Percentiles rank a stretch among this genome's conserved stretches.
phyloP scores from a whole-genome alignment of 441 rosid genomes.

The Metrosideros polymorpha region DNA sequence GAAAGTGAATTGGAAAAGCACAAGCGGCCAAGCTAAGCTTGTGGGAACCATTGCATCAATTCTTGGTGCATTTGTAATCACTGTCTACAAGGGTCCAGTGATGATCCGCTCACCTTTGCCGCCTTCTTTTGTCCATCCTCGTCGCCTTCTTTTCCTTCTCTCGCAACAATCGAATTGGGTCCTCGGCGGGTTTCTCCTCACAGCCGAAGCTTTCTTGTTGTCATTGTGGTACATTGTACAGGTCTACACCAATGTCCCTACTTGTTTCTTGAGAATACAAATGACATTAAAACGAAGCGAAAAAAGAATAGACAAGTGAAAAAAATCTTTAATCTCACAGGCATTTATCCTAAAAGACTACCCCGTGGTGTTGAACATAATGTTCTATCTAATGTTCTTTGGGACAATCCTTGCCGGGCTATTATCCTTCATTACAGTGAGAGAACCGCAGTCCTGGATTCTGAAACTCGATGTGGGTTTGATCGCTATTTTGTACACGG shows the following conservation, averaged over 20 bases:
- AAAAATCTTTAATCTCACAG: slow-evolving; percentile 8
- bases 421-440: slow-evolving; percentile 20
- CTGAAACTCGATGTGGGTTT: slow-evolving; percentile 19
- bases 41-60: slow-evolving; percentile 28
- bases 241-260: not conserved
- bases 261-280: not conserved
- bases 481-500: slow-evolving; percentile 4
- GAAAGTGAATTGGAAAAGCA: slow-evolving; percentile 29
- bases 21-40: too few species aligned
- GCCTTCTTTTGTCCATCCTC: not conserved
- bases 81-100: slow-evolving; percentile 36
- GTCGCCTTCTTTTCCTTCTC: not conserved
- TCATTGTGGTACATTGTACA: not conserved
- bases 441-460: slow-evolving; percentile 33
- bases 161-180: not conserved
- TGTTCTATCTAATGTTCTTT: slow-evolving; percentile 14
- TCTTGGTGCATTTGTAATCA: slow-evolving; percentile 38
- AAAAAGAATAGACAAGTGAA: not conserved
- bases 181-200: not conserved
- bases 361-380: slow-evolving; percentile 25
- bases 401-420: slow-evolving; percentile 14
- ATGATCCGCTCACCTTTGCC: not conserved
- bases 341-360: slow-evolving; percentile 25
- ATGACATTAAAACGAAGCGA: not conserved
- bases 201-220: not conserved